Conservation (phyloP, 2,329 filamentous ascomycete genomes). For the Aspergillus pseudoterreus region DNA sequence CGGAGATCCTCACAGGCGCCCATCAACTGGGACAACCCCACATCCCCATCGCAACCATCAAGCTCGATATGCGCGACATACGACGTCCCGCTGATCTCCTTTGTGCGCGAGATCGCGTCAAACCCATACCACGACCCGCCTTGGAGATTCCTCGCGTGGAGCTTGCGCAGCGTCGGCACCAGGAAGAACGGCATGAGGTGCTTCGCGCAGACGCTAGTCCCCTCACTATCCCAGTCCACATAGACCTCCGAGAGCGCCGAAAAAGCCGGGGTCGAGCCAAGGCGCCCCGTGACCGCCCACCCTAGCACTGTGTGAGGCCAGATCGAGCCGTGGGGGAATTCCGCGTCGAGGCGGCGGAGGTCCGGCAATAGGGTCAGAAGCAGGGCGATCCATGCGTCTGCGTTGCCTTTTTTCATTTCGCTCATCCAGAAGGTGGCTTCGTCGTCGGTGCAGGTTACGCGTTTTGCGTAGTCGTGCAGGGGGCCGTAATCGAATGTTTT, state of each 20-base stretch:
- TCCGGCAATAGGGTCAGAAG: background rate
- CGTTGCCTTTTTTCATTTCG: background rate
- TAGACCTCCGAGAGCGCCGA: background rate
- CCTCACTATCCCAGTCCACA: background rate
- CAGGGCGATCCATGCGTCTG: background rate
- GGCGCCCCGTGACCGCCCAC: background rate
- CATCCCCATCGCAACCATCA: background rate
- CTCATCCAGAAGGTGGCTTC: background rate
- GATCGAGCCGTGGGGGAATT: background rate
- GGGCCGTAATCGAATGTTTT: background rate
- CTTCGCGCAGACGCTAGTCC: background rate
- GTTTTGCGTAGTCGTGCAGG: background rate
- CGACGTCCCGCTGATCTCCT: background rate
- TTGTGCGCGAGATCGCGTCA: background rate
- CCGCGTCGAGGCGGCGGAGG: background rate
- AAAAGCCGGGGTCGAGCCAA: background rate
- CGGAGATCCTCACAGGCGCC: background rate
- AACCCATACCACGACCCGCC: background rate
- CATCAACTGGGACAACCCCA: background rate
- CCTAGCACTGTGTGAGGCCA: background rate
- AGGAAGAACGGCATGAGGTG: constrained; percentile 1
- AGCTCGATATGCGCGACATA: background rate
- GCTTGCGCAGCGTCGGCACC: background rate
- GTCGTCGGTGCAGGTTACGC: background rate
- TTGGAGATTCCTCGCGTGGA: background rate